These are phyloP conservation scores for Jackrogersella multiformis DNA, from an alignment of 495 filamentous ascomycete genomes.

Conservation along the genomic window DNA sequence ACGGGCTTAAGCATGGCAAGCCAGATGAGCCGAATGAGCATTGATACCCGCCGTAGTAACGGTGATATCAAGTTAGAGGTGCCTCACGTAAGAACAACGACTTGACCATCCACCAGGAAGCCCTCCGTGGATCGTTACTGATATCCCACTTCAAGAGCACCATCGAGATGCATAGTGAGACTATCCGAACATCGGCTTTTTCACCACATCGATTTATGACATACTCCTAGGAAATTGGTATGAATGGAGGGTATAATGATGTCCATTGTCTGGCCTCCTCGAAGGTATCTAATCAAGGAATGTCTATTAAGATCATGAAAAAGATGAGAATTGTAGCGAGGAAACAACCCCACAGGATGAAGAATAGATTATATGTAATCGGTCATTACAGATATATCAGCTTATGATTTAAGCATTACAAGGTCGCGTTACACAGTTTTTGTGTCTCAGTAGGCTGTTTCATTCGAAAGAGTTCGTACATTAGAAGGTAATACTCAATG, in stretches of 20 bases:
- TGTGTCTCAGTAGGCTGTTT: background rate
- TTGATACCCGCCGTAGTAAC: conserved; percentile 28
- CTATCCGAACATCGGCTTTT: too few relatives aligned
- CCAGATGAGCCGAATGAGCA: conserved; percentile 52
- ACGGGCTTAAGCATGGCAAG: conserved; percentile 54
- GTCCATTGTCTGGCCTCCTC: background rate
- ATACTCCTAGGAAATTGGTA: too few relatives aligned
- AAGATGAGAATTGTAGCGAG: background rate
- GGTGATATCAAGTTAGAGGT: conserved; percentile 13
- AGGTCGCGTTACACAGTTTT: background rate
- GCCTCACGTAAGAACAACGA: too few relatives aligned
- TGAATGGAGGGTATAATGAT: too few relatives aligned
- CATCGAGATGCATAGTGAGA: too few relatives aligned
- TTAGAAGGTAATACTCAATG: conserved; percentile 14
- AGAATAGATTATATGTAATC: background rate
- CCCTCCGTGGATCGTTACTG: too few relatives aligned
- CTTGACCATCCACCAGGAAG: too few relatives aligned
- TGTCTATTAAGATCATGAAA: too few relatives aligned
- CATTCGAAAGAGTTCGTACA: background rate
- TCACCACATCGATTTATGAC: too few relatives aligned
- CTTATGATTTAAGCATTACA: background rate
- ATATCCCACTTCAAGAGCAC: too few relatives aligned
- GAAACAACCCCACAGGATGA: background rate
- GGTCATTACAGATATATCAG: background rate
- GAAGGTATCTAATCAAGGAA: background rate